Conservation (phyloP, 2,329 filamentous ascomycete genomes). For the Samsoniella hepiali region DNA sequence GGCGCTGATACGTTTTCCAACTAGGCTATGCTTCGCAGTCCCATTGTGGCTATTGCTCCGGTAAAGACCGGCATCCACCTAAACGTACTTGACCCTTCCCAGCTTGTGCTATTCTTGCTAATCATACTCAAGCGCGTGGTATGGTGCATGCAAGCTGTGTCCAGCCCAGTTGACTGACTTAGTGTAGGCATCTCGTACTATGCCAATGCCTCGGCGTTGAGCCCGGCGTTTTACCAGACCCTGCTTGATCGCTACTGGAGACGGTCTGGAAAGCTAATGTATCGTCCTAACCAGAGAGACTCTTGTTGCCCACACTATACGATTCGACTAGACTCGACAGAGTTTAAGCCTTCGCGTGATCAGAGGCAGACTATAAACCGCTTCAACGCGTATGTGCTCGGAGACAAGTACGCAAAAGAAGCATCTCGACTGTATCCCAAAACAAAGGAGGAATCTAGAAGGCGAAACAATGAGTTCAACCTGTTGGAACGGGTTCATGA, state of each 20-base stretch:
- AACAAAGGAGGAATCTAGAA: slow-evolving; percentile 62
- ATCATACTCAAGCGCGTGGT: slow-evolving; percentile 7
- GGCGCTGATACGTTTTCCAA: background rate
- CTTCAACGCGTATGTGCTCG: slow-evolving; percentile 69
- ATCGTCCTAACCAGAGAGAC: slow-evolving; percentile 71
- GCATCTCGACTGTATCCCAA: slow-evolving; percentile 62
- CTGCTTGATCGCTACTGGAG: slow-evolving; percentile 76
- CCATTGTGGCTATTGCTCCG: slow-evolving; percentile 52
- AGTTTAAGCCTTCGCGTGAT: slow-evolving; percentile 65
- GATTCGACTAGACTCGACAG: slow-evolving; percentile 64
- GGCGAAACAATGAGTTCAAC: slow-evolving; percentile 65
- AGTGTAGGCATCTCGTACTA: slow-evolving; percentile 69
- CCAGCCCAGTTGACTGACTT: background rate
- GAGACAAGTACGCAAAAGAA: slow-evolving; percentile 63
- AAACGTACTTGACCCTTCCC: slow-evolving; percentile 37
- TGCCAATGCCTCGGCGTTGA: slow-evolving; percentile 58
- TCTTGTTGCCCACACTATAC: slow-evolving; percentile 94
- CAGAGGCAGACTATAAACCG: slow-evolving; percentile 74
- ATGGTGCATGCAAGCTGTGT: background rate
- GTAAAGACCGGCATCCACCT: slow-evolving; percentile 47
- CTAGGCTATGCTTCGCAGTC: slow-evolving; percentile 51
- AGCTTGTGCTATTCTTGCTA: background rate
- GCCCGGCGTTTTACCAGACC: slow-evolving; percentile 64
- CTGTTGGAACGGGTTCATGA: slow-evolving; percentile 67
- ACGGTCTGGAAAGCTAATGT: slow-evolving; percentile 67